Evolutionary conservation across 2,329 filamentous ascomycete species (phyloP).

Genomic region (Pseudocercospora ulei): DNA sequence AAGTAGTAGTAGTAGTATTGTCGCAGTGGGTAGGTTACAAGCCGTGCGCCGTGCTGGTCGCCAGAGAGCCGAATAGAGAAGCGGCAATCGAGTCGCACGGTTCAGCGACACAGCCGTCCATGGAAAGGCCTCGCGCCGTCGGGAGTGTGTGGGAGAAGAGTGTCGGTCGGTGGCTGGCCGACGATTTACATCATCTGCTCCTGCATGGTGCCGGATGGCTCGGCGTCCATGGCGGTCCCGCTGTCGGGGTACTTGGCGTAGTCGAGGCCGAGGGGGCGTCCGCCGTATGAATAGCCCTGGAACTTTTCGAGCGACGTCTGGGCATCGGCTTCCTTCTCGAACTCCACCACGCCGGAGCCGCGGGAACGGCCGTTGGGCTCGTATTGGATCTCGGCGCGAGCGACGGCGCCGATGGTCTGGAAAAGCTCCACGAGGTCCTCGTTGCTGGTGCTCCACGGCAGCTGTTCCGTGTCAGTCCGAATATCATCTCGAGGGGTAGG

Average conservation of each 20-base stretch:
- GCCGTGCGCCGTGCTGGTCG: too few relatives aligned
- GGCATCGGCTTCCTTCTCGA: constrained; percentile 71
- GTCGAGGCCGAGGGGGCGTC: constrained; percentile 81
- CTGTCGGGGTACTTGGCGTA: constrained; percentile 86
- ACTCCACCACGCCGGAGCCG: constrained; percentile 92
- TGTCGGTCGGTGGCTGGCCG: too few relatives aligned
- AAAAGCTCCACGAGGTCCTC: constrained; percentile 95
- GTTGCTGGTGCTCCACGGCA: constrained; percentile 98
- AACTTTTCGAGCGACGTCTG: constrained; percentile 95
- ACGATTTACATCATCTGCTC: constrained; percentile 95
- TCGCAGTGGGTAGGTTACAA: too few relatives aligned
- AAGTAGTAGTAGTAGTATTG: too few relatives aligned
- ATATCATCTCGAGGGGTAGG: constrained; percentile 20
- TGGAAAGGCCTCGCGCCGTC: too few relatives aligned
- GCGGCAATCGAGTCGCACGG: too few relatives aligned
- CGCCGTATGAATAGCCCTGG: constrained; percentile 93
- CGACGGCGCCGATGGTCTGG: constrained; percentile 94
- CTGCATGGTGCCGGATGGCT: constrained; percentile 65
- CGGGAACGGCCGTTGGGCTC: constrained; percentile 91
- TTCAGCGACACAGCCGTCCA: too few relatives aligned
- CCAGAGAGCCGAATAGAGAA: too few relatives aligned
- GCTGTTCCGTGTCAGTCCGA: constrained; percentile 44
- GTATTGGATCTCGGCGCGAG: constrained; percentile 98
- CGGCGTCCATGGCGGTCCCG: constrained; percentile 69
- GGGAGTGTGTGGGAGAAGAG: too few relatives aligned